Conservation (phyloP, 305 asterid genomes). For the Fraxinus velutina region DNA sequence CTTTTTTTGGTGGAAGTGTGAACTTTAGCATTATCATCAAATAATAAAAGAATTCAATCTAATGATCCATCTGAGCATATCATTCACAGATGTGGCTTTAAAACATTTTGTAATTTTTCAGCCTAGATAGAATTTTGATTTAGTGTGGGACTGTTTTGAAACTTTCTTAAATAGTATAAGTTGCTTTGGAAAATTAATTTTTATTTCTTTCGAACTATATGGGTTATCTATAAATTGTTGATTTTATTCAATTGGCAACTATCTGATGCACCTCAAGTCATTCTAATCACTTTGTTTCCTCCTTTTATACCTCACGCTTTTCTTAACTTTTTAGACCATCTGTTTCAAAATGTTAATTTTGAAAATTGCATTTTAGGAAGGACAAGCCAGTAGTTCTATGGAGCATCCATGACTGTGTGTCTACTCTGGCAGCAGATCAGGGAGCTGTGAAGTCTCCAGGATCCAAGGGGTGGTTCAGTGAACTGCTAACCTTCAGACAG, state of each 20-base stretch:
- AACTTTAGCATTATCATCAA: background rate
- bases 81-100: background rate
- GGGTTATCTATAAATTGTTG: background rate
- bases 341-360: background rate
- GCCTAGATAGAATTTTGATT: background rate
- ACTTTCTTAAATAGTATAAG: background rate
- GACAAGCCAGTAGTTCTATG: constrained; percentile 46
- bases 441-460: constrained; percentile 36
- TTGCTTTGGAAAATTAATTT: background rate
- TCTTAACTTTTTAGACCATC: background rate
- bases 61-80: background rate
- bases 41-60: background rate
- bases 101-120: background rate
- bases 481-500: constrained; percentile 28
- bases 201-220: background rate
- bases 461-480: constrained; percentile 27
- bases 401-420: constrained; percentile 47
- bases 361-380: constrained; percentile 32
- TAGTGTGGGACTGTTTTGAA: background rate
- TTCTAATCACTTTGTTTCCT: background rate
- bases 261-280: background rate
- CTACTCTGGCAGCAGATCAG: constrained; percentile 43
- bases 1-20: background rate
- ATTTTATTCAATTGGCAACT: background rate
- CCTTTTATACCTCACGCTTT: background rate